Percentiles rank a stretch among this genome's conserved stretches.
Conservation (phyloP, 768 basidiomycete genomes). For the Mycena maculata region DNA sequence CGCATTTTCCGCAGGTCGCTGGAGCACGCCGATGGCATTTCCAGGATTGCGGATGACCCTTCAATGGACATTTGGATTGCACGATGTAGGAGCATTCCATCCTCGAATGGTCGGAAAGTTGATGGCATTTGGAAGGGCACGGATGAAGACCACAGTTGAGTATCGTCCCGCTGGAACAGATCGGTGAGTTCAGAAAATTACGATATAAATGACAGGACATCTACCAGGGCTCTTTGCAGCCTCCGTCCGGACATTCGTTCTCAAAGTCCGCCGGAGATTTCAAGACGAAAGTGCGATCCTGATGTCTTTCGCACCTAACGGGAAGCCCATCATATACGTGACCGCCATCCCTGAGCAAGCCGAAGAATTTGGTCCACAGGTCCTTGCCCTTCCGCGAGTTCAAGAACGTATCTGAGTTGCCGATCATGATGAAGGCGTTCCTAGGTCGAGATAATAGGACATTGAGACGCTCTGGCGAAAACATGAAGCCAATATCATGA, state of each 20-base stretch:
- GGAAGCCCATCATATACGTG: slow-evolving; percentile 73
- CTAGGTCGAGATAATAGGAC: slow-evolving; percentile 78
- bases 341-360: slow-evolving; percentile 51
- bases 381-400: slow-evolving; percentile 61
- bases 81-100: slow-evolving; percentile 58
- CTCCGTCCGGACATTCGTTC: slow-evolving; percentile 66
- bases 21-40: slow-evolving; percentile 52
- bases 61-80: slow-evolving; percentile 52
- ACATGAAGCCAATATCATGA: slow-evolving; percentile 79
- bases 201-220: slow-evolving; percentile 23
- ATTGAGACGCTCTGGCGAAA: slow-evolving; percentile 73
- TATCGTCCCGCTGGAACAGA: slow-evolving; percentile 52
- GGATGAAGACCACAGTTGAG: slow-evolving; percentile 64
- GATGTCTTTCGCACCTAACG: slow-evolving; percentile 67
- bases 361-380: slow-evolving; percentile 64
- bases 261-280: slow-evolving; percentile 62
- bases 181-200: not conserved
- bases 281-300: slow-evolving; percentile 51
- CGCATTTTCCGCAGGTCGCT: slow-evolving; percentile 49
- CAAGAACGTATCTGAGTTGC: slow-evolving; percentile 70
- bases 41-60: slow-evolving; percentile 56
- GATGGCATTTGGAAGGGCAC: slow-evolving; percentile 74
- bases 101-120: slow-evolving; percentile 63
- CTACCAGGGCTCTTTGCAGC: slow-evolving; percentile 71
- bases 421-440: slow-evolving; percentile 72